These are phyloP conservation scores for Ceriops decandra DNA, from an alignment of 345 rosid genomes.

Conservation along the genomic window DNA sequence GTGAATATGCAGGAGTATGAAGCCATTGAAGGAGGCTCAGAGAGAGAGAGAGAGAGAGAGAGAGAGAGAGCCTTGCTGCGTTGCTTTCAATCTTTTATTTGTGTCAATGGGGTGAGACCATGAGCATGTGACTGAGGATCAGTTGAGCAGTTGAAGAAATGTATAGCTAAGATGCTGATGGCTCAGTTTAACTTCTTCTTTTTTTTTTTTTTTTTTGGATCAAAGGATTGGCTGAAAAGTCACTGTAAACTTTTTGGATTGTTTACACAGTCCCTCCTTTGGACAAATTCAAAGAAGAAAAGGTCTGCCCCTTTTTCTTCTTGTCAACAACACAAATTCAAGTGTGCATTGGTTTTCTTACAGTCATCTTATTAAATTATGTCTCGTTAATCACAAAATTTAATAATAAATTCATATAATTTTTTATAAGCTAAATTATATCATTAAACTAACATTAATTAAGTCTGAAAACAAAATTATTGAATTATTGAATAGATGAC, in stretches of 20 bases:
- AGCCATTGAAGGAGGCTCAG: conserved; percentile 51
- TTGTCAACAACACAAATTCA: too few relatives aligned
- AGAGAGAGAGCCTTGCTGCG: conserved; percentile 12
- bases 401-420: too few relatives aligned
- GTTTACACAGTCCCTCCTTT: neutral
- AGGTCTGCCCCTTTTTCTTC: too few relatives aligned
- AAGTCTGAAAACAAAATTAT: too few relatives aligned
- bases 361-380: too few relatives aligned
- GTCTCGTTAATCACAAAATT: too few relatives aligned
- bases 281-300: too few relatives aligned
- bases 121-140: neutral
- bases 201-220: too few relatives aligned
- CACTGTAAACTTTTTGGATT: conserved; percentile 6
- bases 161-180: conserved; percentile 5
- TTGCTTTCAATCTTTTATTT: conserved; percentile 20
- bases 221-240: neutral
- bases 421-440: too few relatives aligned
- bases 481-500: too few relatives aligned
- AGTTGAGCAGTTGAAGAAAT: neutral
- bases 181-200: neutral
- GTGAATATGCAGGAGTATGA: conserved; percentile 27
- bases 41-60: conserved; percentile 5
- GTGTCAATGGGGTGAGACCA: conserved; percentile 20
- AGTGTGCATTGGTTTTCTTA: too few relatives aligned
- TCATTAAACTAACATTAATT: too few relatives aligned